Evolutionary conservation across 2,329 filamentous ascomycete genomes (phyloP), one percentile per base, ranked within the genome.

Genomic region (Gremmenia infestans): DNA sequence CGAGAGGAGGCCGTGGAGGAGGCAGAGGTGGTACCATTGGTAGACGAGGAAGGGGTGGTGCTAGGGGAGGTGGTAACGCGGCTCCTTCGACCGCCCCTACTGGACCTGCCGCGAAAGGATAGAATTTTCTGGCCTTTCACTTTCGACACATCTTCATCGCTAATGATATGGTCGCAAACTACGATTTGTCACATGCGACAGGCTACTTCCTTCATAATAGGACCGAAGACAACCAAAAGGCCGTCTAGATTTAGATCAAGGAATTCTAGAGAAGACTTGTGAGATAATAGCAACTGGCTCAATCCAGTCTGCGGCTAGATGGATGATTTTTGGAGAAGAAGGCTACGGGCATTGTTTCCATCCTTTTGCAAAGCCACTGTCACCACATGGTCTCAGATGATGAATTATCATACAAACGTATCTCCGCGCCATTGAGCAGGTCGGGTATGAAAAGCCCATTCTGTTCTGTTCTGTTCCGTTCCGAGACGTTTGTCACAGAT

Each of bases 71-170:
- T 40, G 59, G 59, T 14, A 60, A 60, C 8, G 56, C 52, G 56
- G 50, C 53, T 35, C 62, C 59, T 23, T 17, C 60, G 22, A 53
- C 63, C 15, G 58, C 63, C 14, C 64, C 67, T 36, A 63, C 63
- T 17, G 64, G 64, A 49, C 64, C 67, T 48, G 56, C 64, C 48
- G 50, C 48, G 22, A 68, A 68, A 60, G 63, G 55, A 65, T 48
- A 49, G 42, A 28, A 6, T n/a, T 17, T 19, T 8, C 39, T 40
- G 12, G 42, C 12, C 14, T n/a, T 14, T 48, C 14, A 5, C 14
- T 28, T 40, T 17, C 37, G 37, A 40, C 17, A 17, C 17, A 15
- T 40, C 28, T 32, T 32, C 28, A 32, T 32, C 3, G 28, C 28
- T 9, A 32, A 32, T 22, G n/a, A 22, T 19, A 22, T 14, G 4